Base-by-base conservation (phyloP, 2,329 filamentous ascomycete species). In the Fusarium tupiense region DNA sequence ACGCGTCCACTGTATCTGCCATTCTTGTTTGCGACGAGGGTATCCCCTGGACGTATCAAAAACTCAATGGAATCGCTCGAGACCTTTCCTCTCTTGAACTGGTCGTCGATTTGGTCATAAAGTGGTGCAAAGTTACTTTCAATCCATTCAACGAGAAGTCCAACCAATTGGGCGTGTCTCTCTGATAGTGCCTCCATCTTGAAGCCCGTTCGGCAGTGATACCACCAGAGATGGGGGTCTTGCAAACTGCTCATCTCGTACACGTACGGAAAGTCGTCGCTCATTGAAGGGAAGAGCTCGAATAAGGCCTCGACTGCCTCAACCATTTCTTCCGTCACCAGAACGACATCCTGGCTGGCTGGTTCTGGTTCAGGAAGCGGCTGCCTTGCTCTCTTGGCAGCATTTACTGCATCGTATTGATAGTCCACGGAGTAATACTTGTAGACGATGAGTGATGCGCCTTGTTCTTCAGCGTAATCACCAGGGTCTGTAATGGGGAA, bases 221-320 rank as follows among this genome's bases (percentile, higher is more conserved):
- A 69, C 67, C 67, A 69, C 67, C 67, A 69, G 3, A 41, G 44
- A 20, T 58, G 57, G 9, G 66, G 62, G 9, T 59, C 41, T 1
- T 44, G 20, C 22, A 69, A 37, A 16, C 20, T 50, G 2, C 20
- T 17, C 49, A 26, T 41, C 26, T 29, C 38, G 1, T 29, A 14
- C 4, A 66, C 26, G 12, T 14, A 11, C 3, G 65, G 62, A 8
- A 44, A 33, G 12, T 31, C 49, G 10, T 35, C 44, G 8, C 17
- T 47, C 11, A 38, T 35, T 3, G 49, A 61, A 5, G 49, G 56
- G 16, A 43, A 61, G 6, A 58, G 64, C 0, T 31, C 64, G 1
- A 68, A 68, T 2, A 69, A 52, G 0, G 64, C 57, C 3, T 47
- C 12, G 5, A 69, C 40, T 10, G 67, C 67, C 8, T 62, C 35